Evolutionary conservation across 495 filamentous ascomycete genomes (phyloP).

Genomic region (Penicillium canariense): DNA sequence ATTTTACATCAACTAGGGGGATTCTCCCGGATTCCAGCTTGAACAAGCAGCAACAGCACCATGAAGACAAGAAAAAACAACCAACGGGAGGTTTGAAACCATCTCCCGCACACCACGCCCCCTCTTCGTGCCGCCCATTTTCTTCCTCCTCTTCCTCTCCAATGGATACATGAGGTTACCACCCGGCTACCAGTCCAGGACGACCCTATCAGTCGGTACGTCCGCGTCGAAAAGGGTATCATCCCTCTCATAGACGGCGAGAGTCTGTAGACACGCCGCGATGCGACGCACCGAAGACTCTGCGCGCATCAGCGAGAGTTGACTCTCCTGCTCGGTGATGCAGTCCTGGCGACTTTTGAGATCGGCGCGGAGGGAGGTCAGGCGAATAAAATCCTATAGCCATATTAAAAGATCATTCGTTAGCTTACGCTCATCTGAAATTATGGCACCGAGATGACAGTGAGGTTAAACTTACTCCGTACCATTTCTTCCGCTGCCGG

Average conservation of each 20-base stretch:
- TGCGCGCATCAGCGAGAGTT: not conserved
- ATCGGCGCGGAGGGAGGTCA: not conserved
- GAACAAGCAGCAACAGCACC: too few species aligned
- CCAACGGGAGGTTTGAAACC: not conserved
- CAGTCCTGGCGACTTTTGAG: not conserved
- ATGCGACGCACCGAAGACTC: not conserved
- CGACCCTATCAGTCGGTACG: not conserved
- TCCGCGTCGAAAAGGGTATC: not conserved
- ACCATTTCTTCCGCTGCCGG: constrained; percentile 3
- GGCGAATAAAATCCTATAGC: constrained; percentile 8
- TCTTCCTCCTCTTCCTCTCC: not conserved
- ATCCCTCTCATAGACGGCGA: not conserved
- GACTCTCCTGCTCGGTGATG: not conserved
- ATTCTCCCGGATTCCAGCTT: too few species aligned
- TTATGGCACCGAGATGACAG: not conserved
- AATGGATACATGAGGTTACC: constrained; percentile 21
- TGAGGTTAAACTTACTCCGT: constrained; percentile 5
- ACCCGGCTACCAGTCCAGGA: constrained; percentile 9
- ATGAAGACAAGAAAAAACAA: not conserved
- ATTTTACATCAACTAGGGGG: too few species aligned
- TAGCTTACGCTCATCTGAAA: not conserved
- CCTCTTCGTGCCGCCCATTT: too few species aligned
- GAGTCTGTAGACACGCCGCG: not conserved
- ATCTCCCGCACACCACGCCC: not conserved
- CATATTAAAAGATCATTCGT: not conserved